Evolutionary conservation across 1,139 yeast genomes (phyloP).

Genomic region (Kazachstania sp.): DNA sequence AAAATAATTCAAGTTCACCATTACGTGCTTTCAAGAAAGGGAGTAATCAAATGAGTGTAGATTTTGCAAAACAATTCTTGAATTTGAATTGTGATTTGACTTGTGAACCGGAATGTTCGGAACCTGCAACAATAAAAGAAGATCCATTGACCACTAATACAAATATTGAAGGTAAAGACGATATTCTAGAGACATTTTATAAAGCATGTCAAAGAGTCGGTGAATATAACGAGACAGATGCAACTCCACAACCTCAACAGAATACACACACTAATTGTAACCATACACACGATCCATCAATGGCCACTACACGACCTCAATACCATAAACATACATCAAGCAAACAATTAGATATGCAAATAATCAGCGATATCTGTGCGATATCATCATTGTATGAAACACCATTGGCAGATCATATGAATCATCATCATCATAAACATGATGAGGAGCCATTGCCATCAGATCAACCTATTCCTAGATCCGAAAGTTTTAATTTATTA

Average conservation of each 20-base stretch:
- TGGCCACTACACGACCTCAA: neutral
- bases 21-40: no score
- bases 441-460: neutral
- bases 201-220: conserved; percentile 14
- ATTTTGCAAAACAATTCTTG: neutral
- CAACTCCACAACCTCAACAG: no score
- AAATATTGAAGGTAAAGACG: conserved; percentile 10
- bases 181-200: conserved; percentile 22
- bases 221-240: neutral
- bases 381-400: conserved; percentile 30
- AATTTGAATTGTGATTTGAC: conserved; percentile 24
- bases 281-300: neutral
- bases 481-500: conserved; percentile 5
- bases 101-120: conserved; percentile 11
- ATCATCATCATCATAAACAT: conserved; percentile 17
- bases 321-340: conserved; percentile 2
- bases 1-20: no score
- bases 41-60: neutral
- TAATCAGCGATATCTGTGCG: conserved; percentile 26
- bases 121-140: no score
- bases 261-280: neutral
- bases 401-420: conserved; percentile 26
- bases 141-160: no score
- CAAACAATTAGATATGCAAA: conserved; percentile 21
- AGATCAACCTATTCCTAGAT: neutral